Evolutionary conservation across 805 yeast genomes (phyloP), one percentile per base, ranked within the genome.

Genomic region (Wickerhamomyces alni): DNA sequence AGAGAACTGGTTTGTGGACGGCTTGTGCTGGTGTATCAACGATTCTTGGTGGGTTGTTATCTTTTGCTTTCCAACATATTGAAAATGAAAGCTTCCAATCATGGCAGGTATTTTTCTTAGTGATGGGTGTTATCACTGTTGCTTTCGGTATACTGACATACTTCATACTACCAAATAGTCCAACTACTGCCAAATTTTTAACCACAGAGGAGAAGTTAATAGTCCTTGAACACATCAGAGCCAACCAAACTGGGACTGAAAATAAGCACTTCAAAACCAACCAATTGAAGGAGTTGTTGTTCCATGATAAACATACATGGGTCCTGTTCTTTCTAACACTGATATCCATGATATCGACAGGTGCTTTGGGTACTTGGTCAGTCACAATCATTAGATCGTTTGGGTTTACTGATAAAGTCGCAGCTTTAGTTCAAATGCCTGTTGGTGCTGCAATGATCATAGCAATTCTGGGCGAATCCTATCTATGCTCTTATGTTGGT

Each of bases 91-190:
- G 41, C 3, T 65, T 75, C 40, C 55, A 65, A 19, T 69, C 80
- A n/a, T 78, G 83, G 83, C 80, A 75, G 55, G 74, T 77, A 35
- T 69, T 77, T 59, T 78, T 75, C 54, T 50, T 77, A 15, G 68
- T 74, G 4, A 71, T 77, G 51, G 85, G 85, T 8, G 36, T 73
- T 2, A 51, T 75, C 13, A 78, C 83, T 3, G 57, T 74, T 3
- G 33, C 59, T 2, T 75, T 74, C 55, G 83, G 83, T 6, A 30
- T 70, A 1, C 28, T 62, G 1, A 66, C 73, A 9, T 59, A 62
- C 33, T 50, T 72, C 19, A 51, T 62, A 22, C 57, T 77, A 32
- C 85, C 85, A 2, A 72, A 75, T 48, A 75, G 70, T 46, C 79
- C 69, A 17, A 58, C 61, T 2, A 44, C 46, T 28, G 60, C 61